Conservation (phyloP, 2,329 filamentous ascomycete species). For the Trichoderma citrinoviride region DNA sequence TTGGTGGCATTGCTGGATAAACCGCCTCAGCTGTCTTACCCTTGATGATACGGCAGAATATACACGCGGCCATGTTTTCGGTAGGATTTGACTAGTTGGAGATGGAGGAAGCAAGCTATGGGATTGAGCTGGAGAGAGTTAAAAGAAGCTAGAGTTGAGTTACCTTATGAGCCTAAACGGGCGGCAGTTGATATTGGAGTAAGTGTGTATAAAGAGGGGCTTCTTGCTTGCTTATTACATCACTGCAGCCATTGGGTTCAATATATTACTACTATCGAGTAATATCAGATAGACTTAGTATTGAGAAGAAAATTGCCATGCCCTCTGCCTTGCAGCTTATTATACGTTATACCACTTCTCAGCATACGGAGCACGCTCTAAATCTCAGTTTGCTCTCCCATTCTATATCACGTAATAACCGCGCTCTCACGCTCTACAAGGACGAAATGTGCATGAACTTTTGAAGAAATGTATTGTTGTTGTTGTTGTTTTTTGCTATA, state of each 20-base stretch:
- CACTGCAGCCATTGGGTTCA: not conserved
- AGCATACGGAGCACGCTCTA: not conserved
- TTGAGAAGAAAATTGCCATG: not conserved
- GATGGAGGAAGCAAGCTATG: not conserved
- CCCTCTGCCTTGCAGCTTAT: not conserved
- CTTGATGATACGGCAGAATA: conserved; percentile 99
- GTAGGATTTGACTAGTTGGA: not conserved
- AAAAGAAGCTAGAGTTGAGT: not conserved
- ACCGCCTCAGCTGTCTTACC: conserved; percentile 47
- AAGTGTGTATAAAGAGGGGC: not conserved
- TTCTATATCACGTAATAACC: not conserved
- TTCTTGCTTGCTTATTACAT: conserved; percentile 8
- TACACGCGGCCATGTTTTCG: conserved; percentile 56
- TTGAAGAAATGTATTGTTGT: not conserved
- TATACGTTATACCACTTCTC: not conserved
- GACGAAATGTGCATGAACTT: not conserved
- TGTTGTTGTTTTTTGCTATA: conserved; percentile 3
- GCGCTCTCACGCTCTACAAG: not conserved
- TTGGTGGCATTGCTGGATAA: not conserved
- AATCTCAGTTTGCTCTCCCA: not conserved
- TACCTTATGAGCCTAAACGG: not conserved
- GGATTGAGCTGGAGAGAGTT: no score
- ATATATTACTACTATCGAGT: not conserved
- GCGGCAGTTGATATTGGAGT: not conserved
- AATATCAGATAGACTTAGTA: not conserved